Conservation (phyloP, 148 eudicot genomes). For the Chenopodium album region DNA sequence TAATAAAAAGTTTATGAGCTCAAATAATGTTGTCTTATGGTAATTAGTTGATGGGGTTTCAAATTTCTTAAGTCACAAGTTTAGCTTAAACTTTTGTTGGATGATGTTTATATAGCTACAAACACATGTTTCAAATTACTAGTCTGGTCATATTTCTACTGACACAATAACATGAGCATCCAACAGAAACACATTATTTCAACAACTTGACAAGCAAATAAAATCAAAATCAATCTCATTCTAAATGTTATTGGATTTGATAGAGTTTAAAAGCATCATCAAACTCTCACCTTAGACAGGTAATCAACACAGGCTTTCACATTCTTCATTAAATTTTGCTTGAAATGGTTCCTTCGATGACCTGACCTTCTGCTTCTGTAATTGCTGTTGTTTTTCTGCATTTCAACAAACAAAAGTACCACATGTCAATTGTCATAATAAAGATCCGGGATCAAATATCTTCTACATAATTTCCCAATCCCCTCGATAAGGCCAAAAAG, state of each 20-base stretch:
- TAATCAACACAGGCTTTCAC: constrained; percentile 43
- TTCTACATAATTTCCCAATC: too few species aligned
- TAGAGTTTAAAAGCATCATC: not conserved
- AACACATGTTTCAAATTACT: too few species aligned
- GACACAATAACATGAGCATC: not conserved
- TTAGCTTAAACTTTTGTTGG: too few species aligned
- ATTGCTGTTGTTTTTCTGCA: constrained; percentile 35
- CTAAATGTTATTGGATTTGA: not conserved
- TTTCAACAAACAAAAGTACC: constrained; percentile 15
- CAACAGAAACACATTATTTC: not conserved
- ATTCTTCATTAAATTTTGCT: constrained; percentile 39
- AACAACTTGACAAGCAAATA: not conserved
- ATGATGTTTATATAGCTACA: too few species aligned
- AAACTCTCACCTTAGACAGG: constrained; percentile 42
- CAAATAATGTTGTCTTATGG: too few species aligned
- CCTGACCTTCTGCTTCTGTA: constrained; percentile 29
- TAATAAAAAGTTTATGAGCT: too few species aligned
- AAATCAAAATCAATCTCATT: not conserved
- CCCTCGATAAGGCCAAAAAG: too few species aligned
- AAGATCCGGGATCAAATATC: too few species aligned
- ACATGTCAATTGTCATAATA: not conserved
- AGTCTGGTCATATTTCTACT: not conserved
- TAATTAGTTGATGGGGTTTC: too few species aligned
- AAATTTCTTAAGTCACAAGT: too few species aligned
- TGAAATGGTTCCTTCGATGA: constrained; percentile 34